Base-by-base conservation (phyloP, 2,329 filamentous ascomycete genomes). In the Colletotrichum costaricense region DNA sequence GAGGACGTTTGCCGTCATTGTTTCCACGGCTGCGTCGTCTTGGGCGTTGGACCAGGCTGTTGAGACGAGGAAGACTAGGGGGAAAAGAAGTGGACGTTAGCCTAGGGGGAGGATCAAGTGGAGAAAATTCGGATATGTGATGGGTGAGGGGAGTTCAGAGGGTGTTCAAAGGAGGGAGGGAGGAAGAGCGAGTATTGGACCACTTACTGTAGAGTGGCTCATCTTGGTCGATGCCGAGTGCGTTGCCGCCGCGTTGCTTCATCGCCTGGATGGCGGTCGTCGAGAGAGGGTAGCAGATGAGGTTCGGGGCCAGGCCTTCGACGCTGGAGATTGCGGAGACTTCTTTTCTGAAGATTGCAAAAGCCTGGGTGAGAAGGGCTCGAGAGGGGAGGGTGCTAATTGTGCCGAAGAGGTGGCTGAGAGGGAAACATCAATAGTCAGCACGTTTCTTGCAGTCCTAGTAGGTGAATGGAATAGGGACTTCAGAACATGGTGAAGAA, bases 1-100 rank as follows among this genome's bases (percentile, higher is more conserved):
- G 11, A 79, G 52, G 3, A 77, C 62, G 9, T 67, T 62, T 9
- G 73, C 74, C 14, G 73, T 73, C 24, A 73, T 70, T 2, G 56
- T 19, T 35, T 74, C 70, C 24, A 78, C 74, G 35, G 60, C 59
- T 12, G 26, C 60, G 60, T 79, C 76, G 35, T 76, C 73, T 24
- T 59, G 57, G 16, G 46, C 70, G 26, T 76, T 60, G 0, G 69
- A 30, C 77, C 79, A 78, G 74, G 74, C 75, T 57, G 76, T 74
- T 59, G 67, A 77, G 46, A 74, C 75, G 54, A 71, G 74, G 14
- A 76, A 74, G 11, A 77, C 54, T 68, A 16, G 58, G n/a, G 52
- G 24, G 42, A 1, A 68, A 26, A 26, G 26, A 26, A 26, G 26
- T 26, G 26, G 26, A 26, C 26, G 26, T 26, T 26, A 26, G 26